Base-by-base conservation (phyloP, 208 protist species). In the Crithidia mellificae region DNA sequence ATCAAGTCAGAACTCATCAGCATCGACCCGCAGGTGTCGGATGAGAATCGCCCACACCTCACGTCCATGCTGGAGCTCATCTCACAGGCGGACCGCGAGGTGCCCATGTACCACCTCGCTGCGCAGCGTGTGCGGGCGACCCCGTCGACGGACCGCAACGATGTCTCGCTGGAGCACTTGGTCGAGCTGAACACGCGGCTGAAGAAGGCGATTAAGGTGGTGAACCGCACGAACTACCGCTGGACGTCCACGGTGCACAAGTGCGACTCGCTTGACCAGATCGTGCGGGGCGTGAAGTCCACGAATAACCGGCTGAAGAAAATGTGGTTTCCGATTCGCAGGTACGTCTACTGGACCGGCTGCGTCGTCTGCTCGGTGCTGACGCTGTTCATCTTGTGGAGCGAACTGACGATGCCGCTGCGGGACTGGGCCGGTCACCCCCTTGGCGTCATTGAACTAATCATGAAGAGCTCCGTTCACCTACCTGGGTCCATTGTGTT, bases 361-460 rank as follows among this genome's bases (percentile, higher is more conserved):
- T 83, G 85, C 46, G 57, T 74, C 25, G 74, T 85, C 14, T 83
- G 78, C 54, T 68, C 63, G 17, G 64, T 92, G 36, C 72, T 97
- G 24, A 95, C 92, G 11, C 46, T 92, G 20, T 68, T 92, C 38
- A 84, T 97, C 34, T 65, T 97, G 55, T 95, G 84, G 87, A 93
- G 86, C 68, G 91, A 96, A 74, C 65, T 93, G 38, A 81, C 87
- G 41, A 65, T 94, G 51, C 91, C 91, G 9, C 85, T 96, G 62
- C 82, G 81, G 17, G 54, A 74, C 44, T 65, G 85, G 51, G 80
- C 72, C 6, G 64, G 43, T 0, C 77, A 69, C 44, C 83, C 77
- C 24, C 77, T 96, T 11, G 84, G 85, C 50, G 70, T 94, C 20
- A 84, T 96, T 39, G 85, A 92, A 61, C 50, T 94, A 4, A 77